A percentile compares a stretch with the other conserved stretches of the same genome.
phyloP scores from a whole-genome alignment of 2,329 filamentous ascomycete species.

The Ophiostoma fasciatum region DNA sequence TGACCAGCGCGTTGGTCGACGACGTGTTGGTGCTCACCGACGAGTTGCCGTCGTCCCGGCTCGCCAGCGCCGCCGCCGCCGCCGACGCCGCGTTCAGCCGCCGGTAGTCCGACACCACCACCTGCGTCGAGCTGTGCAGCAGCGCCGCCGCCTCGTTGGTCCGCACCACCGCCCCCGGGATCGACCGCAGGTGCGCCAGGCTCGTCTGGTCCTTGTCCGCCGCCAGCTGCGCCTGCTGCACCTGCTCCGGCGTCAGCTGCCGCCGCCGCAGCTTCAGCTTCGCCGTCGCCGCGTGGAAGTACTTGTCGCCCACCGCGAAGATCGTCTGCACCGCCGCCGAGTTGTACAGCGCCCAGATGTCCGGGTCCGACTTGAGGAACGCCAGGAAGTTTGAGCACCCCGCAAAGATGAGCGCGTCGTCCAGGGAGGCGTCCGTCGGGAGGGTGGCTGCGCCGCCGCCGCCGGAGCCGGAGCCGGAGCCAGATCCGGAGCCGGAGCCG shows the following conservation, averaged over 20 bases:
- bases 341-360: constrained; percentile 6
- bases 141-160: constrained; percentile 4
- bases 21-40: constrained; percentile 6
- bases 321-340: constrained; percentile 6
- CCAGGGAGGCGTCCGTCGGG: constrained; percentile 3
- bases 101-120: constrained; percentile 9
- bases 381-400: constrained; percentile 6
- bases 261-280: not conserved
- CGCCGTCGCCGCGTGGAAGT: constrained; percentile 1
- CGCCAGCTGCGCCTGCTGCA: constrained; percentile 8
- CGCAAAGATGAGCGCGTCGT: constrained; percentile 8
- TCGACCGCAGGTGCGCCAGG: constrained; percentile 7
- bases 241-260: constrained; percentile 2
- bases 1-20: constrained; percentile 4
- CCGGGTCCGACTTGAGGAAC: constrained; percentile 8
- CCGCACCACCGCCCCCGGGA: constrained; percentile 5
- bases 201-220: constrained; percentile 5
- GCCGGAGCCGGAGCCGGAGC: not conserved
- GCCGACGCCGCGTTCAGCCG: not conserved
- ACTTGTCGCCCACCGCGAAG: constrained; percentile 9
- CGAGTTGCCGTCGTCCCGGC: not conserved
- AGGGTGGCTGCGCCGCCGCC: constrained; percentile 1
- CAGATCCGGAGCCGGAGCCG: not conserved
- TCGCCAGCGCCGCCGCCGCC: not conserved
- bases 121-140: constrained; percentile 7